Base-by-base conservation (phyloP, 345 rosid genomes). In the Turnera subulata region DNA sequence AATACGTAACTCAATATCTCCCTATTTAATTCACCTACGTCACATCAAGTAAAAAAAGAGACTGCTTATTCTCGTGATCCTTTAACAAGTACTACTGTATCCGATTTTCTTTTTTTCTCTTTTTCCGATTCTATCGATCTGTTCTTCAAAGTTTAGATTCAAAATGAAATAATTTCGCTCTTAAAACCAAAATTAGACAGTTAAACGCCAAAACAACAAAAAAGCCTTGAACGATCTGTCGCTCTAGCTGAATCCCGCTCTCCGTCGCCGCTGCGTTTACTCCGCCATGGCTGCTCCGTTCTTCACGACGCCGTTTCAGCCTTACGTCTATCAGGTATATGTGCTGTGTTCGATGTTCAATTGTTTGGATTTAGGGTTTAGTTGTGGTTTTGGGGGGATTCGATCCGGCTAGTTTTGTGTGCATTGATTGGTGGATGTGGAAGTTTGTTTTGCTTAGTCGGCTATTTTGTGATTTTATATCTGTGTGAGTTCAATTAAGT, bases 231-330 rank as follows among this genome's bases (percentile, higher is more conserved):
- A 2, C 40, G 40, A 50, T 11, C 33, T 35, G 32, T 59, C 19
- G 13, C 22, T 33, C 21, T 14, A 4, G 13, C 29, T 42, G 68
- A 48, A 46, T 56, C 48, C 20, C 17, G 53, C 49, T 58, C 46
- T n/a, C 46, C 12, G 5, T 11, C 33, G 32, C 46, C 24, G 42
- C 43, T 10, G 50, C 33, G 44, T 33, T 58, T 24, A 21, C 37
- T 48, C 21, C 50, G 21, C 68, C 58, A 93, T 93, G 97, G 99
- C 99, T 14, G 97, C 99, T 32, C 97, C 99, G 32, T 93, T 90
- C 73, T 93, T 90, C 81, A 80, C 96, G 0, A 93, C 96, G 57
- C 99, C 99, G 59, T 84, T 93, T 76, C 99, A 93, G 73, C 99
- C 97, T 19, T 90, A 87, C 52, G 96, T 93, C 50, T 93, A 93